phyloP scores from a whole-genome alignment of 129 eudicot species.

The Smallanthus sonchifolius region DNA sequence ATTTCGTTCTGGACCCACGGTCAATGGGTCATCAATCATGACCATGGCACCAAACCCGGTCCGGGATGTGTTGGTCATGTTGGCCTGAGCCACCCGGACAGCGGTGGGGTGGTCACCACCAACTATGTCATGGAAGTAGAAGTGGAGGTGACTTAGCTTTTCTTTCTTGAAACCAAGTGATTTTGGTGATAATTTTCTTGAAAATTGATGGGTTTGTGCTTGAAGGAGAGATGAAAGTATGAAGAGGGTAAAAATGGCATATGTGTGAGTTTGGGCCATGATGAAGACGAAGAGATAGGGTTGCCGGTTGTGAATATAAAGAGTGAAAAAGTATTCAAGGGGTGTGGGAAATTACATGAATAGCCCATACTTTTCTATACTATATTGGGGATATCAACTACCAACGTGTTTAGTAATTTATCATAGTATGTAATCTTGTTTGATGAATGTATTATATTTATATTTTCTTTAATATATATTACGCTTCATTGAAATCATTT shows the following conservation, averaged over 20 bases:
- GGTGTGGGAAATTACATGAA: no score
- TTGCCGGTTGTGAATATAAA: neutral
- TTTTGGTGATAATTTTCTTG: neutral
- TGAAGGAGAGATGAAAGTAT: neutral
- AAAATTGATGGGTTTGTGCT: neutral
- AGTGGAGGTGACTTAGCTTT: neutral
- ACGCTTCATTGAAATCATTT: no score
- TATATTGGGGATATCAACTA: neutral
- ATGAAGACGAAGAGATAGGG: neutral
- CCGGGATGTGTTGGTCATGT: neutral
- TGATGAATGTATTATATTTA: no score
- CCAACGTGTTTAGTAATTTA: no score
- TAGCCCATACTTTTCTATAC: no score
- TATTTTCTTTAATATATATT: no score
- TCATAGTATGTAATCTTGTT: no score
- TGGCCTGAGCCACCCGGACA: neutral
- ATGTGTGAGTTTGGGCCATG: neutral
- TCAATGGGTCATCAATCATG: neutral
- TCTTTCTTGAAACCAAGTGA: neutral
- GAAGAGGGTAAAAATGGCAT: neutral
- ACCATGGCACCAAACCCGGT: neutral
- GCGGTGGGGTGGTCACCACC: neutral
- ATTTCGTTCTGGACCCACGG: neutral
- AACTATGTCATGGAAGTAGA: neutral
- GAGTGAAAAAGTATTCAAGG: neutral